Evolutionary conservation across 345 rosid species (phyloP).

Genomic region (Eucalyptus rudis): DNA sequence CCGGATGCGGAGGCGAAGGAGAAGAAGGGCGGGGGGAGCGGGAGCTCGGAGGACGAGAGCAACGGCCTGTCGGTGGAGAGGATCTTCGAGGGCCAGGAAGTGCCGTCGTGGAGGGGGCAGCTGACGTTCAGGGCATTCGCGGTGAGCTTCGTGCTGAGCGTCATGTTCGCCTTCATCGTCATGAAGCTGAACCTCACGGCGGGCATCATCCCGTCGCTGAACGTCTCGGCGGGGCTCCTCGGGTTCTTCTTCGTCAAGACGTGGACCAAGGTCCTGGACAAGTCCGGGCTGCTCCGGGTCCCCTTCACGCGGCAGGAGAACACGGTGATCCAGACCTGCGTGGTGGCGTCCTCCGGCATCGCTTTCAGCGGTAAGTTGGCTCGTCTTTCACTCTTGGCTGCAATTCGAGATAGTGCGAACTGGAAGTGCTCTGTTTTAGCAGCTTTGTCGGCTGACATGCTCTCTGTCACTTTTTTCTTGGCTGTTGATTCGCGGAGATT

Average conservation of each 20-base stretch:
- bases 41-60: neutral
- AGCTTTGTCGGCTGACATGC: neutral
- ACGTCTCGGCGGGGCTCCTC: conserved; percentile 6
- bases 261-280: neutral
- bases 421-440: neutral
- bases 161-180: conserved; percentile 5
- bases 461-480: neutral
- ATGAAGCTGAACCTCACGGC: conserved; percentile 7
- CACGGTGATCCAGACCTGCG: conserved; percentile 13
- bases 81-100: neutral
- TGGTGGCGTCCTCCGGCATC: conserved; percentile 7
- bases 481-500: no score
- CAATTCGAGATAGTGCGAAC: neutral
- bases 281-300: neutral
- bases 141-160: conserved; percentile 1
- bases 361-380: neutral
- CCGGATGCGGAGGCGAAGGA: neutral
- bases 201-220: conserved; percentile 3
- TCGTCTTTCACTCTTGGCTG: neutral
- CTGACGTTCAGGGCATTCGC: neutral
- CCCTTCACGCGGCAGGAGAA: conserved; percentile 15
- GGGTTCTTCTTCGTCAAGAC: conserved; percentile 9
- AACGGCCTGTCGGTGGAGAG: neutral
- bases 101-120: conserved; percentile 5
- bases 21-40: neutral